Evolutionary conservation across 352 stramenopile genomes (phyloP).

Genomic region (Thalassiosira livingstoniorum): DNA sequence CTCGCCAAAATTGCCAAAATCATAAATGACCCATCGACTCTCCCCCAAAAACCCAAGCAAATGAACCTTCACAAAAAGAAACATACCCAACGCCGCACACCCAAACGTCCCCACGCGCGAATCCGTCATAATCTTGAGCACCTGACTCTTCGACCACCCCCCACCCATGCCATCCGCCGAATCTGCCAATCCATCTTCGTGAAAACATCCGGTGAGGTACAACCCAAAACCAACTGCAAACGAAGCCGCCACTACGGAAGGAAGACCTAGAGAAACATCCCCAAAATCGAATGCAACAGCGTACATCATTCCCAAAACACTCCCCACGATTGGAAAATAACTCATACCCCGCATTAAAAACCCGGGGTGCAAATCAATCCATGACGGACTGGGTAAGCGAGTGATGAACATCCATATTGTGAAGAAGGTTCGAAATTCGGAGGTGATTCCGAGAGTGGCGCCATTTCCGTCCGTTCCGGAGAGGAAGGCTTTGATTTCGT

Average conservation of each 20-base stretch:
- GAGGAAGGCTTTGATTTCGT: conserved; percentile 70
- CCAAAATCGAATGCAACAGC: conserved; percentile 59
- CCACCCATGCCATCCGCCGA: conserved; percentile 79
- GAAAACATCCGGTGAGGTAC: conserved; percentile 82
- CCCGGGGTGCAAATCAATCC: conserved; percentile 78
- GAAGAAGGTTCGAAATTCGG: conserved; percentile 66
- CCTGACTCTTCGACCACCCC: conserved; percentile 78
- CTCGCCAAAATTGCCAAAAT: conserved; percentile 12
- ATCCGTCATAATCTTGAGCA: conserved; percentile 86
- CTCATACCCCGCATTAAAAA: conserved; percentile 74
- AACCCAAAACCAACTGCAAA: conserved; percentile 54
- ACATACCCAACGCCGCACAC: conserved; percentile 72
- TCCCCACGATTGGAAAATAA: conserved; percentile 78
- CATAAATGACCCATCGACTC: conserved; percentile 52
- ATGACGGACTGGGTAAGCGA: conserved; percentile 71
- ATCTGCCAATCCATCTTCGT: conserved; percentile 85
- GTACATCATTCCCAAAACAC: conserved; percentile 58
- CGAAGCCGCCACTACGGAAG: conserved; percentile 43
- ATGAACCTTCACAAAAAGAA: conserved; percentile 72
- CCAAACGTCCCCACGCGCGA: conserved; percentile 83
- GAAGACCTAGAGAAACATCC: conserved; percentile 44
- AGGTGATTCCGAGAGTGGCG: conserved; percentile 1
- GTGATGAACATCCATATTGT: conserved; percentile 82
- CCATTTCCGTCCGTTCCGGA: too few relatives aligned
- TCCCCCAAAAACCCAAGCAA: conserved; percentile 60